A percentile compares a stretch with the other conserved stretches of the same genome.
Evolutionary conservation across 2,329 filamentous ascomycete species (phyloP).

Genomic region (Pseudomassariella vexata): DNA sequence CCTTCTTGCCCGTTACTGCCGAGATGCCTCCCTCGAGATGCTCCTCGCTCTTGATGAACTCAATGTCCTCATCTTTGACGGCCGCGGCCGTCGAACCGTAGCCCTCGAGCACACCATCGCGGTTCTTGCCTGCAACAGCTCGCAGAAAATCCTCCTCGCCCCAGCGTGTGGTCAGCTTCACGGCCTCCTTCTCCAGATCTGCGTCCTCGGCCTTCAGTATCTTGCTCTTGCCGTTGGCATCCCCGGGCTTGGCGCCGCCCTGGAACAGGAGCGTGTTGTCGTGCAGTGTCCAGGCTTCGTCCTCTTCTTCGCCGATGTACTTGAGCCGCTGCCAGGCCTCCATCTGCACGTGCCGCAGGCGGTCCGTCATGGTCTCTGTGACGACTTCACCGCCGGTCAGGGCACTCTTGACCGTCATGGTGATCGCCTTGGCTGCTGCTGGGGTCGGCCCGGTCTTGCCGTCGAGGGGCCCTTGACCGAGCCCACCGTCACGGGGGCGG

Average conservation of each 20-base stretch:
- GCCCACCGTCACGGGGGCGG: constrained; percentile 32
- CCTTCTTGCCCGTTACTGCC: constrained; percentile 9
- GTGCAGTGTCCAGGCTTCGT: constrained; percentile 71
- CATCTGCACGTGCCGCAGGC: constrained; percentile 71
- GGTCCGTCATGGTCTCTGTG: constrained; percentile 67
- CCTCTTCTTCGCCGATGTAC: constrained; percentile 77
- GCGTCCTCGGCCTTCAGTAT: constrained; percentile 13
- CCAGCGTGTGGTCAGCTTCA: constrained; percentile 19
- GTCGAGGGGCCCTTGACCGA: constrained; percentile 15
- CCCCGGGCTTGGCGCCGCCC: constrained; percentile 5
- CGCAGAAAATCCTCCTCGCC: constrained; percentile 22
- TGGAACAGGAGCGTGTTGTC: constrained; percentile 60
- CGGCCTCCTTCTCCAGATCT: constrained; percentile 11
- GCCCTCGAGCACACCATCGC: constrained; percentile 18
- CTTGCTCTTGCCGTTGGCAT: constrained; percentile 17
- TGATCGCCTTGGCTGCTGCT: constrained; percentile 61
- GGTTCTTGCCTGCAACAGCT: constrained; percentile 22
- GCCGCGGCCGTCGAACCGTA: constrained; percentile 10
- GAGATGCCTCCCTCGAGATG: constrained; percentile 4
- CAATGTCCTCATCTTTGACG: constrained; percentile 10
- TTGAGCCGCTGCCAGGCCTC: constrained; percentile 76
- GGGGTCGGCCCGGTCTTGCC: constrained; percentile 24
- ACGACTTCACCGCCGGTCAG: constrained; percentile 60
- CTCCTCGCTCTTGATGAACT: constrained; percentile 19
- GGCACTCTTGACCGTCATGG: constrained; percentile 79